Conservation (phyloP, 2,329 filamentous ascomycete species). For the Neopestalotiopsis clavispora region DNA sequence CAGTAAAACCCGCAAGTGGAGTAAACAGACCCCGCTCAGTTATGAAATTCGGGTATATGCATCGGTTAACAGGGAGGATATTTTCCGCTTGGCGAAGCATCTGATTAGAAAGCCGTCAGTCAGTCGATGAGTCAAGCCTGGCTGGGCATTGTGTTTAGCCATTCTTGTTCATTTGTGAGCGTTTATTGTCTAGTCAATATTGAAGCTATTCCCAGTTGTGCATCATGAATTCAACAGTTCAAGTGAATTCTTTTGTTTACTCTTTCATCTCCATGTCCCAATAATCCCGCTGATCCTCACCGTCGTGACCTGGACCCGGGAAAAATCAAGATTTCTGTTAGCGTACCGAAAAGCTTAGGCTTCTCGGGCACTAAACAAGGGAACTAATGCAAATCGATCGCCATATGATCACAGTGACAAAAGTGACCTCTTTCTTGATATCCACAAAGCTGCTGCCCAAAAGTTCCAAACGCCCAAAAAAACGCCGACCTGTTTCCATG, state of each 20-base stretch:
- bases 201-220: no score
- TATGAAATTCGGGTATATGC: not conserved
- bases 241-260: not conserved
- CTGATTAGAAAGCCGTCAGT: not conserved
- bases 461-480: not conserved
- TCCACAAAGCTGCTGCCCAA: constrained; percentile 11
- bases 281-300: not conserved
- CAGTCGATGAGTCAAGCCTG: not conserved
- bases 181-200: no score
- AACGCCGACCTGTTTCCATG: not conserved
- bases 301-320: not conserved
- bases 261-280: not conserved
- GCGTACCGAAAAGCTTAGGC: constrained; percentile 1
- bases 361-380: constrained; percentile 6
- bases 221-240: no score
- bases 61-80: not conserved
- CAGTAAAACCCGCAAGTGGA: constrained; percentile 4
- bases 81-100: not conserved
- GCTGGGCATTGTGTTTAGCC: not conserved
- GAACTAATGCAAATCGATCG: constrained; percentile 9
- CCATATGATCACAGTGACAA: constrained; percentile 1
- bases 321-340: not conserved
- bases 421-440: constrained; percentile 1
- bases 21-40: not conserved
- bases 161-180: no score